Conservation (phyloP, 106 monocot genomes). For the Allium sativum region DNA sequence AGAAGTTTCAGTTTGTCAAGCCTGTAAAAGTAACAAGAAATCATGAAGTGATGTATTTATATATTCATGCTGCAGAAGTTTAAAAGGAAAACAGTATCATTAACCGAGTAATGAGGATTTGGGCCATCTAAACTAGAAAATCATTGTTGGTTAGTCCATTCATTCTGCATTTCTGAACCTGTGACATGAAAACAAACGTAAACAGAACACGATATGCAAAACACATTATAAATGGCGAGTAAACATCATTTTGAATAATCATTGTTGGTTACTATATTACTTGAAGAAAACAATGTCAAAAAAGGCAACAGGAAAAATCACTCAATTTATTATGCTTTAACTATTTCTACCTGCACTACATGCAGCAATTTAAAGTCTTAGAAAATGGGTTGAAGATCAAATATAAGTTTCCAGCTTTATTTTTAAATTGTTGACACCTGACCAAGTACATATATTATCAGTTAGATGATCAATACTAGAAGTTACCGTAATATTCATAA, state of each 20-base stretch:
- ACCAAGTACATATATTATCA: no score
- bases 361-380: no score
- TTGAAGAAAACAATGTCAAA: no score
- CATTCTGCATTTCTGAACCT: conserved; percentile 51
- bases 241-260: no score
- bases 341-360: no score
- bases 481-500: conserved; percentile 49
- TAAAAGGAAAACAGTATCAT: conserved; percentile 1
- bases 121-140: conserved; percentile 47
- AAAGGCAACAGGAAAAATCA: no score
- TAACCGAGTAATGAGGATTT: conserved; percentile 31
- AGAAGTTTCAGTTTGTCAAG: conserved; percentile 35
- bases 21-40: conserved; percentile 28
- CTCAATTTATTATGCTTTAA: no score
- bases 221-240: background rate
- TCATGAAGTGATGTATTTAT: background rate
- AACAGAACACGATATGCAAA: background rate
- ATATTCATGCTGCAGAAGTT: background rate
- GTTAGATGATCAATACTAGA: no score
- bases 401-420: background rate
- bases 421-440: no score
- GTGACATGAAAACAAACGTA: background rate
- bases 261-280: no score
- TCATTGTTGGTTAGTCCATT: conserved; percentile 31
- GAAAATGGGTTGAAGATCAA: no score